Base-by-base conservation (phyloP, 345 rosid genomes). In the Camelina neglecta region DNA sequence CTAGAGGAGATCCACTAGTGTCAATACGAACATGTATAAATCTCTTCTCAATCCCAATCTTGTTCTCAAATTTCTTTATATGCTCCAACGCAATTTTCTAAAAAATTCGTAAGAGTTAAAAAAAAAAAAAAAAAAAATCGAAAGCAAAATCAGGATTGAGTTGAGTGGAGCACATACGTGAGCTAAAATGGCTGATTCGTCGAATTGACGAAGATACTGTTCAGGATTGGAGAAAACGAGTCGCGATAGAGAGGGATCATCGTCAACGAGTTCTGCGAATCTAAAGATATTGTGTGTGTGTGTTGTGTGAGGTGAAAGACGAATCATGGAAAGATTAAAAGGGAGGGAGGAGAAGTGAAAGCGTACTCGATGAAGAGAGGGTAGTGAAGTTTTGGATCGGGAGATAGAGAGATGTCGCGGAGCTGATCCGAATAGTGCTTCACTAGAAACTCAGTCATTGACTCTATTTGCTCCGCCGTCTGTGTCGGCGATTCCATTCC, bases 11-110 rank as follows among this genome's bases (percentile, higher is more conserved):
- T 65, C 98, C 97, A 63, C 84, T 73, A 71, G 86, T 82, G 75
- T 87, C 83, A 54, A 94, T 76, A 18, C 97, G 95, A 67, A 92
- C 91, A 80, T 90, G 96, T 81, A 95, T 85, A 81, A 86, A 90
- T 8, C 84, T 83, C 92, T 94, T 95, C 83, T 79, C 84, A 23
- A 80, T 67, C 50, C 89, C 96, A 48, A 58, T 48, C 72, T 80
- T 71, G 8, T 79, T 79, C 83, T 83, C 83, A 5, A 74, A 76
- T 53, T 39, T 79, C 73, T 63, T 84, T 87, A 88, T 73, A 69
- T 86, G 73, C 54, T 75, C 84, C 70, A 89, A 75, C 26, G 86
- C 84, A 36, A 84, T 80, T 88, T 81, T 88, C 96, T 92, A 81
- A 35, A 35, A 36, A 36, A 18, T 36, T 36, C 10, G 39, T 6